phyloP scores from a whole-genome alignment of 257 asterid species.

The Solanum corneliomulleri region DNA sequence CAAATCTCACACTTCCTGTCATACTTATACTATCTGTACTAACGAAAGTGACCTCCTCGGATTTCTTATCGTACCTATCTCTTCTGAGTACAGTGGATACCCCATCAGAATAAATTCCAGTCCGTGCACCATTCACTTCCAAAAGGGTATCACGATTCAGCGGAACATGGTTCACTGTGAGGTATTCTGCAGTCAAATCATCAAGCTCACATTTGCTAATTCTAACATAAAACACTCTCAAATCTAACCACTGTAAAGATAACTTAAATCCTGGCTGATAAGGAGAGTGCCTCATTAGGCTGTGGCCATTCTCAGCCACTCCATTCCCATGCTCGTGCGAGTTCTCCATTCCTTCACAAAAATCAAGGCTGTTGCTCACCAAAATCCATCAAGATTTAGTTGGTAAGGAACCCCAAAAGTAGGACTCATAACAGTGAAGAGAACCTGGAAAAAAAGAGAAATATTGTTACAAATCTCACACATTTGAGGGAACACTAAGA shows the following conservation, averaged over 20 bases:
- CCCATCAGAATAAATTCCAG: slow-evolving; percentile 48
- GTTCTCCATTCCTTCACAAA: slow-evolving; percentile 26
- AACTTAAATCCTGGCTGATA: slow-evolving; percentile 15
- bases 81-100: slow-evolving; percentile 44
- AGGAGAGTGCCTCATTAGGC: slow-evolving; percentile 4
- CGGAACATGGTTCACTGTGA: slow-evolving; percentile 53
- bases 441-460: slow-evolving; percentile 18
- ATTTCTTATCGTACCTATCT: slow-evolving; percentile 43
- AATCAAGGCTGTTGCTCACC: slow-evolving; percentile 8
- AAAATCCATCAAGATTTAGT: slow-evolving; percentile 20
- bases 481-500: slow-evolving; percentile 10
- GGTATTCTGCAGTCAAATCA: slow-evolving; percentile 39
- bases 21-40: slow-evolving; percentile 49
- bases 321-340: slow-evolving; percentile 19
- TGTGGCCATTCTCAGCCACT: slow-evolving; percentile 24
- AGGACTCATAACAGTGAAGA: slow-evolving; percentile 1
- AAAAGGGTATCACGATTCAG: slow-evolving; percentile 46
- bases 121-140: slow-evolving; percentile 56
- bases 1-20: slow-evolving; percentile 53
- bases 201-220: slow-evolving; percentile 53
- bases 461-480: neutral
- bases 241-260: slow-evolving; percentile 55
- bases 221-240: slow-evolving; percentile 58
- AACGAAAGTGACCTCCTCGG: slow-evolving; percentile 57
- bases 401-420: neutral